Conservation (phyloP, 805 yeast genomes). For the Cyberlindnera lachancei region DNA sequence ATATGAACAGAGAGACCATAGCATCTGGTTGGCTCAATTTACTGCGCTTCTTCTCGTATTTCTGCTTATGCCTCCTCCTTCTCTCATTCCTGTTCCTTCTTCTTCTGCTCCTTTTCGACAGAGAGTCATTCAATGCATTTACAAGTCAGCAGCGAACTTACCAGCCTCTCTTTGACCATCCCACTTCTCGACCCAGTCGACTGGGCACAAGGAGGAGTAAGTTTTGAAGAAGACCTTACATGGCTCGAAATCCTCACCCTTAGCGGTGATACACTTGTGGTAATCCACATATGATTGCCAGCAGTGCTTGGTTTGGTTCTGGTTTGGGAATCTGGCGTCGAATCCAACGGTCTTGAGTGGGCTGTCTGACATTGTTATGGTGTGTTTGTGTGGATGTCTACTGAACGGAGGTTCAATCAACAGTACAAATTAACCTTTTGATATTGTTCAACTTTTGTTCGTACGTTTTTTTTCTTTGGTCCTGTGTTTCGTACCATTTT, state of each 20-base stretch:
- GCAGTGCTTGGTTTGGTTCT: slow-evolving; percentile 97
- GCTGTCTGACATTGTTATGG: slow-evolving; percentile 25
- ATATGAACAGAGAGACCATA: no score
- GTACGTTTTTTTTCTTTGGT: not conserved
- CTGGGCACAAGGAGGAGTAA: slow-evolving; percentile 78
- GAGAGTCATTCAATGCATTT: no score
- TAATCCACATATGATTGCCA: slow-evolving; percentile 97
- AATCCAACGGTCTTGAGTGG: slow-evolving; percentile 62
- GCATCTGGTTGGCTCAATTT: no score
- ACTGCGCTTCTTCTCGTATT: no score
- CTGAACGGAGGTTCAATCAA: no score
- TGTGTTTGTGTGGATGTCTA: no score
- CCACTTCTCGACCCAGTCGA: slow-evolving; percentile 82
- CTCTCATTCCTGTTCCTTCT: no score
- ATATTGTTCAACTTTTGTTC: no score
- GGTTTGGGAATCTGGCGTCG: slow-evolving; percentile 94
- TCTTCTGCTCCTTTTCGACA: no score
- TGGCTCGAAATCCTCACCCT: slow-evolving; percentile 98
- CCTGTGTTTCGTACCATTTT: slow-evolving; percentile 1
- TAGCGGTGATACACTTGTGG: slow-evolving; percentile 92
- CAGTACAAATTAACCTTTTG: no score
- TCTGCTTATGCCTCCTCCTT: no score
- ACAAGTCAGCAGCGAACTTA: slow-evolving; percentile 45
- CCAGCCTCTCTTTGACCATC: slow-evolving; percentile 73
- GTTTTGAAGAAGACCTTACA: slow-evolving; percentile 93